Percentiles rank a stretch among this genome's conserved stretches.
Conservation (phyloP, 257 asterid genomes). For the Solanum peruvianum region DNA sequence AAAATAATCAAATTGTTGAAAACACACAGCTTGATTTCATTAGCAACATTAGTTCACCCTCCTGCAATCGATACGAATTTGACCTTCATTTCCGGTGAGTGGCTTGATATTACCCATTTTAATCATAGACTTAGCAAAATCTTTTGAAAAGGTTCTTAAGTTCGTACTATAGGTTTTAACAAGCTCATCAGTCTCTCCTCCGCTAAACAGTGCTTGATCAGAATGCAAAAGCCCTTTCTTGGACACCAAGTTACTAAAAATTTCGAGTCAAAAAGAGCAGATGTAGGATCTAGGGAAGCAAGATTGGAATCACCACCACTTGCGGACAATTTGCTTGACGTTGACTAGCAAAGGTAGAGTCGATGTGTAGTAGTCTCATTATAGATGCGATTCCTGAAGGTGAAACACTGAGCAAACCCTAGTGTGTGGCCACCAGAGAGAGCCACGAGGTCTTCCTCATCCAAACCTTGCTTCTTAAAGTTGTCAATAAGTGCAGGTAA, state of each 20-base stretch:
- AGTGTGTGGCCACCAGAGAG: background rate
- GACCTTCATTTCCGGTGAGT: background rate
- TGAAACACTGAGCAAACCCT: background rate
- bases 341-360: background rate
- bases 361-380: background rate
- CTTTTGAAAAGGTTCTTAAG: background rate
- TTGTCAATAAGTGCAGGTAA: constrained; percentile 12
- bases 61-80: constrained; percentile 2
- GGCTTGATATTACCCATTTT: constrained; percentile 1
- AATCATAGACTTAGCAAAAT: constrained; percentile 1
- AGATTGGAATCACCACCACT: background rate
- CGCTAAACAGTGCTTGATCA: background rate
- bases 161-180: background rate
- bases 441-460: background rate
- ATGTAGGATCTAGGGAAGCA: background rate
- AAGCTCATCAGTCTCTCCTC: background rate
- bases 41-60: background rate
- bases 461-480: constrained; percentile 26
- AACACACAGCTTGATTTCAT: background rate
- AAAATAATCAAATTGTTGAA: background rate
- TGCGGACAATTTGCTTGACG: background rate
- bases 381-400: background rate
- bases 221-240: background rate
- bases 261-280: background rate
- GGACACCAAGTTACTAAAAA: background rate